Conservation (phyloP, 768 basidiomycete species). For the Phanerochaete sordida region DNA sequence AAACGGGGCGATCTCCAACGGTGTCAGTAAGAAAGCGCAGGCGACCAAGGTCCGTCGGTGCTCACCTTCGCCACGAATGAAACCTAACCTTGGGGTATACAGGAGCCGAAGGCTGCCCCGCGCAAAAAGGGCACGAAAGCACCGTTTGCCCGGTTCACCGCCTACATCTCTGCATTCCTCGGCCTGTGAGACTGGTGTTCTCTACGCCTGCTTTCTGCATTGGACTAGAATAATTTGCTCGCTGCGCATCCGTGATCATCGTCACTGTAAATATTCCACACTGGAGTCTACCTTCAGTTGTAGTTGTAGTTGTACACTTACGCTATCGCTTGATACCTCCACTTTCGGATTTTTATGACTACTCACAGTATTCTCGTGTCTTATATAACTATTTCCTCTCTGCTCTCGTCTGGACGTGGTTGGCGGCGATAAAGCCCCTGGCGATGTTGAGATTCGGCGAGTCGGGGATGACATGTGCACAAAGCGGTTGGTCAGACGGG, state of each 20-base stretch:
- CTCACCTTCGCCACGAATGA: neutral
- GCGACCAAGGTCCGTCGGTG: neutral
- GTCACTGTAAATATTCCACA: neutral
- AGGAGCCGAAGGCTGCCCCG: slow-evolving; percentile 1
- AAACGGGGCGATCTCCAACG: neutral
- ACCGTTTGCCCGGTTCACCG: slow-evolving; percentile 22
- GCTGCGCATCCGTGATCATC: neutral
- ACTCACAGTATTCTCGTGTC: neutral
- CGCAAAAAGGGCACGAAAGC: slow-evolving; percentile 21
- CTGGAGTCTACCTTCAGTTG: neutral
- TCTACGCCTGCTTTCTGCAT: neutral
- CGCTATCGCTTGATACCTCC: neutral
- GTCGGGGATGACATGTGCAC: too few species aligned
- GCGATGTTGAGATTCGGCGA: too few species aligned
- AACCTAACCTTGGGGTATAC: neutral
- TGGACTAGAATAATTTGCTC: slow-evolving; percentile 1
- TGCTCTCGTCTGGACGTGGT: neutral
- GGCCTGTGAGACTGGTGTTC: slow-evolving; percentile 13
- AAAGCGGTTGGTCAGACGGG: neutral
- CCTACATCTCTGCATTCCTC: slow-evolving; percentile 25
- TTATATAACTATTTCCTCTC: neutral
- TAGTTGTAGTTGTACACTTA: neutral
- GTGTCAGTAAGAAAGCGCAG: neutral
- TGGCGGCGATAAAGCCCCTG: neutral
- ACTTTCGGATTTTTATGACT: neutral